Evolutionary conservation across 2,329 filamentous ascomycete genomes (phyloP).

Genomic region (Bipolaris gigantea): DNA sequence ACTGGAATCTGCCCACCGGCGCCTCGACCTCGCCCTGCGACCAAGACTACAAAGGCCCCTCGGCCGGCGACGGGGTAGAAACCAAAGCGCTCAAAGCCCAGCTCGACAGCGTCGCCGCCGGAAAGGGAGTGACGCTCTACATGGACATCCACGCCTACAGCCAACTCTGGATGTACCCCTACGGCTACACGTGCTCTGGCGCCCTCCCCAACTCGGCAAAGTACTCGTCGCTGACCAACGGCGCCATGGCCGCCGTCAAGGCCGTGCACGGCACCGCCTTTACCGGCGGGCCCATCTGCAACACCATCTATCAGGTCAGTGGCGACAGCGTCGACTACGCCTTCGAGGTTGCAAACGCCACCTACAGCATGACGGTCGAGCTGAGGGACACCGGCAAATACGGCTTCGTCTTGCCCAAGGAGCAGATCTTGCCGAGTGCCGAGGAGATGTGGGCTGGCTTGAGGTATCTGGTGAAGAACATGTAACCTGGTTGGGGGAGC

Average conservation of each 20-base stretch:
- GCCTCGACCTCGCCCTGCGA: conserved; percentile 43
- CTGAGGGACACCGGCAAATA: conserved; percentile 53
- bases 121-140: conserved; percentile 61
- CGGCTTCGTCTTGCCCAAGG: conserved; percentile 55
- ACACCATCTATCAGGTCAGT: conserved; percentile 62
- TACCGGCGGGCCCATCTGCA: conserved; percentile 57
- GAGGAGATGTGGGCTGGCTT: conserved; percentile 53
- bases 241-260: conserved; percentile 57
- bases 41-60: conserved; percentile 42
- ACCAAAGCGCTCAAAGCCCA: conserved; percentile 52
- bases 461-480: conserved; percentile 23
- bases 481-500: neutral
- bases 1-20: conserved; percentile 39
- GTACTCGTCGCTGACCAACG: conserved; percentile 54
- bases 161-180: conserved; percentile 54
- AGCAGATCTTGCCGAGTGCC: conserved; percentile 52
- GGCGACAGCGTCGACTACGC: conserved; percentile 52
- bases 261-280: conserved; percentile 55
- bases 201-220: conserved; percentile 52
- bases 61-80: conserved; percentile 41
- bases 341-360: conserved; percentile 46
- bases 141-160: conserved; percentile 67
- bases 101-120: conserved; percentile 48
- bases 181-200: conserved; percentile 61
- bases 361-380: conserved; percentile 54